These are phyloP conservation scores for Xylariaceae sp. DNA, from an alignment of 2,329 filamentous ascomycete species.

Conservation along the genomic window DNA sequence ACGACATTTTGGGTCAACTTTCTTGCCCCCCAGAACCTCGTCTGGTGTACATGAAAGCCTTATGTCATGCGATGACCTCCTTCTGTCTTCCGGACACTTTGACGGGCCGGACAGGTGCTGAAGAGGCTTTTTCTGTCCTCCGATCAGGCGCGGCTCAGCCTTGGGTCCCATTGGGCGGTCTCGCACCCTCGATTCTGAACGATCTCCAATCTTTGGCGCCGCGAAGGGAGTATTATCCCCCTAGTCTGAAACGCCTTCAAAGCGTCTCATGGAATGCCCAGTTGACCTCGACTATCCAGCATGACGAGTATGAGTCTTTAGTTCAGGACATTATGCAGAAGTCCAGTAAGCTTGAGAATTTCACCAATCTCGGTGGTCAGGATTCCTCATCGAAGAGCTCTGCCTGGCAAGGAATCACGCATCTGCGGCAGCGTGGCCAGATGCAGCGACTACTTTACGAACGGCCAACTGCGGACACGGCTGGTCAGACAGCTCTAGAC, in stretches of 20 bases:
- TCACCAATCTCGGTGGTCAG: fast-evolving
- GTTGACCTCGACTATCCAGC: slow-evolving; percentile 37
- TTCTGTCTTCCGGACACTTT: slow-evolving; percentile 12
- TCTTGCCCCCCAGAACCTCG: slow-evolving; percentile 15
- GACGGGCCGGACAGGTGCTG: slow-evolving; percentile 32
- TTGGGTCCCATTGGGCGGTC: slow-evolving; percentile 35
- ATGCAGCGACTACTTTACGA: slow-evolving; percentile 8
- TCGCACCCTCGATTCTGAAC: slow-evolving; percentile 11
- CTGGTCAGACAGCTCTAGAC: background rate
- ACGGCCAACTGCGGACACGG: background rate
- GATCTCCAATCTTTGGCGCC: slow-evolving; percentile 30
- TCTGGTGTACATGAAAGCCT: slow-evolving; percentile 11
- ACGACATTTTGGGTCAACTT: slow-evolving; percentile 7
- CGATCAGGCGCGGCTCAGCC: slow-evolving; percentile 46
- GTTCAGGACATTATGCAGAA: slow-evolving; percentile 29
- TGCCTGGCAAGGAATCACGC: background rate
- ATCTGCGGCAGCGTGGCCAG: slow-evolving; percentile 23
- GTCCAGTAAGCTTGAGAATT: slow-evolving; percentile 28
- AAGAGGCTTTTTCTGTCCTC: slow-evolving; percentile 52
- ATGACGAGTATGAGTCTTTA: slow-evolving; percentile 33
- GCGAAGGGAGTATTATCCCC: slow-evolving; percentile 36
- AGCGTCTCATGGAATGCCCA: slow-evolving; percentile 32
- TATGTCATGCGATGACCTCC: slow-evolving; percentile 15
- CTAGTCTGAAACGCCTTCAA: slow-evolving; percentile 32
- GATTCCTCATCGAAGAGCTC: background rate